Base-by-base conservation (phyloP, 2,329 filamentous ascomycete species). In the Diaporthe ilicicola region DNA sequence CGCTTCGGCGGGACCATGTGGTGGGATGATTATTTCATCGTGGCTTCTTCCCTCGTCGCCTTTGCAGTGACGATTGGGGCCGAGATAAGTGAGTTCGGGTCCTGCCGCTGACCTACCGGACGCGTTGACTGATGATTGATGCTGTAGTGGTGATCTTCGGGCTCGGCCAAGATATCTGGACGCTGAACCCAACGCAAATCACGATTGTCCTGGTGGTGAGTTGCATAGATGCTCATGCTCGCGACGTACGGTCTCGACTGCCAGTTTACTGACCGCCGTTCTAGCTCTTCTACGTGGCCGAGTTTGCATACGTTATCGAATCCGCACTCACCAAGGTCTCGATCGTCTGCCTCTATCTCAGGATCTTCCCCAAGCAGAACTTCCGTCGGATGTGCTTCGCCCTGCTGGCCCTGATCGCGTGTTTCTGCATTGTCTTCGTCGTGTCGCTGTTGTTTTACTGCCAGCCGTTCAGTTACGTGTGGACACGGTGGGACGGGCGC, bases 211-310 rank as follows among this genome's bases (percentile, higher is more conserved):
- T 74, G 19, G 72, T 75, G 37, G 74, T 75, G 51, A 70, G 74
- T 74, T 13, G 2, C 4, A 19, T 9, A 15, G 17, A n/a, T n/a
- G n/a, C 22, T 13, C 2, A 15, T 4, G 34, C 22, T 1, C 34
- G 27, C 37, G 4, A 17, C 13, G 50, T 6, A 29, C 12, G 27
- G 8, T 3, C 32, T 17, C n/a, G 4, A 3, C 19, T 22, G 15
- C 13, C 8, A 22, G 9, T n/a, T 12, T 53, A 17, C 62, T 70
- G 39, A 70, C 46, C 24, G n/a, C 32, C 12, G 37, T 32, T 27
- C 17, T 17, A 74, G 80, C 69, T 80, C 13, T 80, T 81, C 73
- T 82, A 79, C 73, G 67, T 78, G 44, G 77, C 76, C 44, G 79
- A 81, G 53, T 76, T 76, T 37, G 74, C 82, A 19, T 82, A 83